These are phyloP conservation scores for Cadophora luteo-olivacea DNA, from an alignment of 2,329 filamentous ascomycete genomes.

Conservation along the genomic window DNA sequence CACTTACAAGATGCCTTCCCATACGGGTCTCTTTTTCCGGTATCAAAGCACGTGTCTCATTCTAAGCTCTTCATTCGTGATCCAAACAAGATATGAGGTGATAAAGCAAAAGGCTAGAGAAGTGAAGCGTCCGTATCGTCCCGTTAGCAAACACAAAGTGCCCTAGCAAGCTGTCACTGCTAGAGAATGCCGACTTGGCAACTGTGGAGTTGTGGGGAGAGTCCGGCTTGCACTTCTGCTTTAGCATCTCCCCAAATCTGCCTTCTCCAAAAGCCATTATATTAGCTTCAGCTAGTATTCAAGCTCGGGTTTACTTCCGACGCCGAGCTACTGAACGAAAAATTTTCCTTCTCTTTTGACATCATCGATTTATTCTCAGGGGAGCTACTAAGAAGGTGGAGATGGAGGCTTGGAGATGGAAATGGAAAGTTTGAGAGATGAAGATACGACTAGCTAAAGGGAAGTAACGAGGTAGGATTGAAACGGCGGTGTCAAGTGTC, in stretches of 20 bases:
- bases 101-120: neutral
- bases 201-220: constrained; percentile 1
- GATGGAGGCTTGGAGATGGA: neutral
- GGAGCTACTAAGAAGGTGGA: neutral
- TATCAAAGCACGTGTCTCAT: neutral
- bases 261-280: neutral
- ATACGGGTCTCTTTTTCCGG: neutral
- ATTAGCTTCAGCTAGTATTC: neutral
- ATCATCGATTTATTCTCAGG: neutral
- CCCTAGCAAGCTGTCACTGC: neutral
- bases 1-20: neutral
- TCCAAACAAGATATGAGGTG: neutral
- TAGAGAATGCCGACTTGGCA: constrained; percentile 4
- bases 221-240: neutral
- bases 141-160: neutral
- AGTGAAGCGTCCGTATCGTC: neutral
- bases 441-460: neutral
- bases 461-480: neutral
- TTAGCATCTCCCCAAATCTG: neutral
- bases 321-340: neutral
- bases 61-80: neutral
- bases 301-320: neutral
- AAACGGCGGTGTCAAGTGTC: constrained; percentile 6
- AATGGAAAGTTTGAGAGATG: neutral
- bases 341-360: constrained; percentile 8